Base-by-base conservation (phyloP, 83 land plant species). In the Larix sibirica region DNA sequence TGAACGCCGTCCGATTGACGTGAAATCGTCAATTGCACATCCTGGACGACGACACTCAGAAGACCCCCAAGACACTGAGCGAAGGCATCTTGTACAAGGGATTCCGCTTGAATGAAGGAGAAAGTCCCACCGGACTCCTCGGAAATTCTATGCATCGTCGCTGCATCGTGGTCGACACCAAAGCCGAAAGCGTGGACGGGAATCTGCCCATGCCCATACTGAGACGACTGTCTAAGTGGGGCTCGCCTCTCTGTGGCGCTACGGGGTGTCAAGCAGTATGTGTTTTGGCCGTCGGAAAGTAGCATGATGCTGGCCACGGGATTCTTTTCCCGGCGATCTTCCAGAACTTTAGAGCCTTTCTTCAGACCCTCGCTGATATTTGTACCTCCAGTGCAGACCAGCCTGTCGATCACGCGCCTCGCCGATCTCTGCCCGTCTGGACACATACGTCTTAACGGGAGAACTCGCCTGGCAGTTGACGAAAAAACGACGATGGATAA, bases 401-500 rank as follows among this genome's bases (percentile, higher is more conserved):
- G 90, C 50, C 85, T 83, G 56, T 97, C 95, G 58, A 94, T 80
- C 50, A 92, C 88, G 10, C 90, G 87, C n/a, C 93, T 84, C 3
- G 96, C 98, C 14, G 88, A 78, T 18, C 93, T 88, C 58, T 85
- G 85, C 17, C 95, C 98, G 18, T 82, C 82, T 33, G 86, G 63
- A n/a, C 89, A 84, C 98, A 97, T 97, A 12, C 96, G 78, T 31
- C 92, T 82, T 20, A 97, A 83, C 1, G 98, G 94, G 59, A 94
- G 60, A 44, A 95, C 80, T 68, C 99, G 79, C 82, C 88, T 88
- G 18, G 98, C 90, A 10, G 77, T 73, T 6, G 90, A 67, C 7
- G 96, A 90, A 81, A 95, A 97, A n/a, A 92, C 93, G 0, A 97
- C 93, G 50, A 97, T 81, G 80, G 97, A 87, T 60, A 97, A 90